Evolutionary conservation across 2,329 filamentous ascomycete genomes (phyloP).

Genomic region (Chalara sp.): DNA sequence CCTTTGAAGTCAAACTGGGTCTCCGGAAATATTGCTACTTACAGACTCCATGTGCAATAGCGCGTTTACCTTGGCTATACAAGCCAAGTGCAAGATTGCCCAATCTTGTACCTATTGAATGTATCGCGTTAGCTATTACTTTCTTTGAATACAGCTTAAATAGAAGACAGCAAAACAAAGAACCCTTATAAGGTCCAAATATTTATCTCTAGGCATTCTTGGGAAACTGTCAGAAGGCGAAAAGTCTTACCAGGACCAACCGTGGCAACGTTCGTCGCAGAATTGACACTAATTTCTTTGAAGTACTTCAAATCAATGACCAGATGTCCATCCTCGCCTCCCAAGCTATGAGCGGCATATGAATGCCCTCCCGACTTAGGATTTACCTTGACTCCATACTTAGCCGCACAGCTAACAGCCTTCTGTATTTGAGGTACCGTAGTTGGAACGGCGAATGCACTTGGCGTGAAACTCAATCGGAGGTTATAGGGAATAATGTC

Average conservation of each 20-base stretch:
- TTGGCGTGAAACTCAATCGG: conserved; percentile 12
- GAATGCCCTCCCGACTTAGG: conserved; percentile 47
- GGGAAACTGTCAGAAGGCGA: conserved; percentile 26
- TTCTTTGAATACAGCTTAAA: too few species aligned
- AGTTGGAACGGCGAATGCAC: conserved; percentile 8
- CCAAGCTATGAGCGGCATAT: conserved; percentile 39
- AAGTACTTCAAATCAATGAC: conserved; percentile 49
- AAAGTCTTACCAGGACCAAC: conserved; percentile 37
- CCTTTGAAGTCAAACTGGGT: neutral
- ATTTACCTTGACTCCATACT: conserved; percentile 37
- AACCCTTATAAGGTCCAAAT: too few species aligned
- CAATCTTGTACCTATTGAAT: too few species aligned
- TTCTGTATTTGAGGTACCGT: conserved; percentile 29
- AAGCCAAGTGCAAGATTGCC: conserved; percentile 28
- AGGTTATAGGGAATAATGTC: conserved; percentile 17
- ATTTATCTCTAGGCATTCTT: too few species aligned
- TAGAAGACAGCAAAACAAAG: too few species aligned
- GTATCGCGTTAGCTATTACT: too few species aligned
- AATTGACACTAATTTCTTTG: conserved; percentile 45
- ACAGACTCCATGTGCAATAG: conserved; percentile 31
- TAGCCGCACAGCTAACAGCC: conserved; percentile 39
- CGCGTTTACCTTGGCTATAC: conserved; percentile 28
- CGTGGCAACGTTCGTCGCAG: conserved; percentile 11
- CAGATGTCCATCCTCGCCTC: conserved; percentile 44
- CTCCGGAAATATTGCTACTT: neutral